These are phyloP conservation scores for Eimeria sp. DNA, from an alignment of 169 alveolate species.

Conservation along the genomic window DNA sequence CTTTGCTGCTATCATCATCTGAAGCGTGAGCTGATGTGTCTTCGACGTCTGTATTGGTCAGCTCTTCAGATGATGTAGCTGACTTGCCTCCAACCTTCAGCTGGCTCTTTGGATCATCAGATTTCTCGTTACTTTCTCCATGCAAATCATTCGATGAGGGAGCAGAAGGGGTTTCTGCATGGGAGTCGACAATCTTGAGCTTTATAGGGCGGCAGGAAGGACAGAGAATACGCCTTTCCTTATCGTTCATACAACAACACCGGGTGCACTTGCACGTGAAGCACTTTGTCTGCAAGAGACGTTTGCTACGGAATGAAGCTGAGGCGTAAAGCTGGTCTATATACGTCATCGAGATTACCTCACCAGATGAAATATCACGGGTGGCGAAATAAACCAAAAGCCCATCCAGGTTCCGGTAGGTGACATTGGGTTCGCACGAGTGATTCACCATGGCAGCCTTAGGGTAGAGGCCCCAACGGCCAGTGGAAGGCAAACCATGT, in stretches of 20 bases:
- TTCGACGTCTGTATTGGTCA: constrained; percentile 26
- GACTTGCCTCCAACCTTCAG: neutral
- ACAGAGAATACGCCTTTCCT: constrained; percentile 71
- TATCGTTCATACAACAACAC: constrained; percentile 24
- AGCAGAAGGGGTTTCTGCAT: neutral
- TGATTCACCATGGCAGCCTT: constrained; percentile 75
- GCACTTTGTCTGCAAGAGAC: constrained; percentile 73
- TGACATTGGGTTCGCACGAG: constrained; percentile 79
- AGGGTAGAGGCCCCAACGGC: constrained; percentile 79
- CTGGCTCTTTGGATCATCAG: neutral
- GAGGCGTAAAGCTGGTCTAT: constrained; percentile 78
- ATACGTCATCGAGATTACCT: constrained; percentile 60
- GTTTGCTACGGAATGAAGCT: constrained; percentile 80
- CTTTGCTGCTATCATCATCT: constrained; percentile 29
- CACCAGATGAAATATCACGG: constrained; percentile 55
- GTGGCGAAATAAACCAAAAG: constrained; percentile 75
- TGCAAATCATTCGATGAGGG: neutral
- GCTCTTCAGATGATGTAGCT: neutral
- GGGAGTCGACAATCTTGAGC: constrained; percentile 64
- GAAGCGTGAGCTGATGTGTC: constrained; percentile 71
- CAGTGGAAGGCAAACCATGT: constrained; percentile 39
- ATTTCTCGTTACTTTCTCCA: neutral
- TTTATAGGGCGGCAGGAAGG: constrained; percentile 80
- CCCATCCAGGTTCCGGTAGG: constrained; percentile 81
- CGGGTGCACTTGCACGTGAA: constrained; percentile 80